Percentiles rank a stretch among this genome's conserved stretches.
These are phyloP conservation scores for Chytridium lagenaria DNA, from an alignment of 371 early-diverging fungal species.

Conservation along the genomic window DNA sequence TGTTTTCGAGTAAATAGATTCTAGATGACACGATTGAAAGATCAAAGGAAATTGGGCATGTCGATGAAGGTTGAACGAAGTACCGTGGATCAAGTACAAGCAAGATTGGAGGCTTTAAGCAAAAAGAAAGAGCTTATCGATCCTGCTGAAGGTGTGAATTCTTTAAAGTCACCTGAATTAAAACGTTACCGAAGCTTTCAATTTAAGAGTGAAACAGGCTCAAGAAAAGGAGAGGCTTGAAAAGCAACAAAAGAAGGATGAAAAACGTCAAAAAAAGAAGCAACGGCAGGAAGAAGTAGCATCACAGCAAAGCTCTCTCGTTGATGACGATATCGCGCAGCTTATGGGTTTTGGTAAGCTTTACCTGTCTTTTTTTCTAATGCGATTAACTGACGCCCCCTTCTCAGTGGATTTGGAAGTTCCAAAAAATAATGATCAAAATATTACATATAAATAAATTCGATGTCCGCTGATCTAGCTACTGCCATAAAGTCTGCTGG, in stretches of 20 bases:
- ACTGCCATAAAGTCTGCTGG: neutral
- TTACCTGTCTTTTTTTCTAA: conserved; percentile 11
- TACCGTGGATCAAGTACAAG: conserved; percentile 52
- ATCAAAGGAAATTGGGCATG: conserved; percentile 74
- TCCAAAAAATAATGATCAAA: conserved; percentile 31
- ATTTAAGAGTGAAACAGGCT: conserved; percentile 51
- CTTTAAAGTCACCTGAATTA: neutral
- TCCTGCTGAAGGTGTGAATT: conserved; percentile 25
- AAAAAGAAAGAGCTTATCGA: conserved; percentile 44
- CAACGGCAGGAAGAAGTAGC: conserved; percentile 37
- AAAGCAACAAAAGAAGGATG: conserved; percentile 47
- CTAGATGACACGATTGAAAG: conserved; percentile 40
- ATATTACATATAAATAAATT: neutral
- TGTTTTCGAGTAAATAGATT: neutral
- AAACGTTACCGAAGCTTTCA: conserved; percentile 40
- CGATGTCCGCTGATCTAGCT: conserved; percentile 1
- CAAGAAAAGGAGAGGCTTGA: conserved; percentile 50
- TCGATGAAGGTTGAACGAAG: conserved; percentile 79
- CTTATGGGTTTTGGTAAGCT: conserved; percentile 58
- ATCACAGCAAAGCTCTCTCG: conserved; percentile 10
- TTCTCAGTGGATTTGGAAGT: conserved; percentile 23
- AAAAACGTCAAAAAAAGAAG: conserved; percentile 50
- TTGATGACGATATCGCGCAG: conserved; percentile 46
- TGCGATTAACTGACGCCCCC: conserved; percentile 16
- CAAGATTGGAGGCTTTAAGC: conserved; percentile 38